Evolutionary conservation across 805 yeast species (phyloP), one percentile per base, ranked within the genome.

Genomic region (Yueomyces sp.): DNA sequence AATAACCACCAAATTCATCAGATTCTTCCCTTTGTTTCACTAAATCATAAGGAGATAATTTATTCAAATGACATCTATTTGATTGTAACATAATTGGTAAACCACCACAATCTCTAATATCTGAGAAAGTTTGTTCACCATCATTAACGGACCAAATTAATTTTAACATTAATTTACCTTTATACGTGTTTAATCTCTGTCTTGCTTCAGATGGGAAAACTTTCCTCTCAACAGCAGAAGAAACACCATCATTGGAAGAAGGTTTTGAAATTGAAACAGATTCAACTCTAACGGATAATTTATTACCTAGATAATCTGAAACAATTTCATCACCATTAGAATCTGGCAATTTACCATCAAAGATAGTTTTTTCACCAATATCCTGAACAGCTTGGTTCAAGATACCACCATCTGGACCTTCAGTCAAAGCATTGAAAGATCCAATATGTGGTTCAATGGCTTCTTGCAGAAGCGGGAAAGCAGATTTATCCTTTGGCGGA

Each of bases 1-100:
- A 92, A 64, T 92, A 92, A 37, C 98, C 98, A 50, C 98, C 98
- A 48, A 87, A 68, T 61, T 92, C 98, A 62, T 92, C 98, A 37
- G 85, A 75, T 64, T 92, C 98, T 65, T 92, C 98, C 59, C 80
- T 81, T 47, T 68, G 70, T 27, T 72, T 66, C 6, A 90, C 94
- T 52, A 92, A 69, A 53, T 90, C 82, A 36, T 75, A 70, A 9
- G 98, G 97, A 0, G 94, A 74, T 64, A 87, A 59, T 45, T 79
- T 81, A 55, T 85, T 84, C 48, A 92, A 70, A 60, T 92, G 96
- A 63, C 98, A 92, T 65, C 95, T 74, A 63, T 88, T 92, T 37
- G 94, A 73, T 54, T 81, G 76, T 51, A 92, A 67, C 98, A 92
- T 92, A 52, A 90, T 67, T 27, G 98, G 98, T 32, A 92, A 70